These are phyloP conservation scores for Hydnomerulius pinastri DNA, from an alignment of 768 basidiomycete species.

Conservation along the genomic window DNA sequence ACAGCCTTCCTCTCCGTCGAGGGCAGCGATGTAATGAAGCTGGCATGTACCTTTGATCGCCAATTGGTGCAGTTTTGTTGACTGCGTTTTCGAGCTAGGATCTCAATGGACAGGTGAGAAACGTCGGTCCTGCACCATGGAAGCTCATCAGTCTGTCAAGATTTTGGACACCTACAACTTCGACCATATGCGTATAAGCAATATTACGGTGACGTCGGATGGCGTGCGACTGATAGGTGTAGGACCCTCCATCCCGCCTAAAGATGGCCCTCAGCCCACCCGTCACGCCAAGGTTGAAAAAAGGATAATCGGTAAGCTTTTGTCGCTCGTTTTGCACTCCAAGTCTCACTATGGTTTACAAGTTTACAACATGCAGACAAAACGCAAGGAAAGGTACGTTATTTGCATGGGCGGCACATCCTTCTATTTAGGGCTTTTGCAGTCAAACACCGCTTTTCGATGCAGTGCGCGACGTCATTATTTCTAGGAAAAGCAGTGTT, in stretches of 20 bases:
- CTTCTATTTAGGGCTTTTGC: slow-evolving; percentile 4
- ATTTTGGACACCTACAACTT: slow-evolving; percentile 44
- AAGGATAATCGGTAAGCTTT: slow-evolving; percentile 47
- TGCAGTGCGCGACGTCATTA: slow-evolving; percentile 52
- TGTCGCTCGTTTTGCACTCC: background rate
- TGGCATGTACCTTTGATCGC: slow-evolving; percentile 33
- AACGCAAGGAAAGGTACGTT: slow-evolving; percentile 47
- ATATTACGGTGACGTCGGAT: slow-evolving; percentile 51
- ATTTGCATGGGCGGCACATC: background rate
- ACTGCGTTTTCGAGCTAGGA: slow-evolving; percentile 33
- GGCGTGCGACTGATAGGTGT: slow-evolving; percentile 46
- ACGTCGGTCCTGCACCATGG: background rate
- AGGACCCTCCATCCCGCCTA: slow-evolving; percentile 43
- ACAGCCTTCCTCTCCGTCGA: slow-evolving; percentile 55
- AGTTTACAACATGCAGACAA: slow-evolving; percentile 52
- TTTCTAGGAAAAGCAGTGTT: slow-evolving; percentile 44
- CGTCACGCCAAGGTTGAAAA: slow-evolving; percentile 51
- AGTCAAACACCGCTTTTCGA: slow-evolving; percentile 56
- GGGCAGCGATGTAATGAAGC: slow-evolving; percentile 44
- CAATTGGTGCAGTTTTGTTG: background rate
- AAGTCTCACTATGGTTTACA: slow-evolving; percentile 1
- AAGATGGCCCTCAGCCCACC: slow-evolving; percentile 46
- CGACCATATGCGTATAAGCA: slow-evolving; percentile 46
- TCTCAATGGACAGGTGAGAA: slow-evolving; percentile 38
- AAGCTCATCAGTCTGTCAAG: slow-evolving; percentile 11